These are phyloP conservation scores for Xerocomus minutiporus DNA, from an alignment of 1,284 basidiomycete species.

Conservation along the genomic window DNA sequence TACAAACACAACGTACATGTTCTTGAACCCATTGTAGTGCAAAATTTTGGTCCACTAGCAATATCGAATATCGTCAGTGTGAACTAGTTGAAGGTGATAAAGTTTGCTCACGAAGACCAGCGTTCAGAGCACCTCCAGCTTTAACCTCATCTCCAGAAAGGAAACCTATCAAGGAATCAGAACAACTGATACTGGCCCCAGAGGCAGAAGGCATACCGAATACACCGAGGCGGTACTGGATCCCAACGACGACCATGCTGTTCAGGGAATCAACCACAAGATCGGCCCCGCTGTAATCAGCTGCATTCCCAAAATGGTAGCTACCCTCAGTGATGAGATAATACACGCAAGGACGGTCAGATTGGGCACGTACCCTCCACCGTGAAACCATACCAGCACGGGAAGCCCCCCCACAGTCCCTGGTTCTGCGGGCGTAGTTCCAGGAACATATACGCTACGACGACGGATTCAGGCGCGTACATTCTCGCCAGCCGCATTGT, in stretches of 20 bases:
- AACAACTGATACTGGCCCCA: no score
- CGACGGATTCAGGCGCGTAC: not conserved
- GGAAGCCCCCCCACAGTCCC: slow-evolving; percentile 3
- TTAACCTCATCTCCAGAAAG: slow-evolving; percentile 27
- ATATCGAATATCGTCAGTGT: not conserved
- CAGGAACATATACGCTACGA: slow-evolving; percentile 15
- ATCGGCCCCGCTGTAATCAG: slow-evolving; percentile 11
- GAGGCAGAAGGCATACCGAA: slow-evolving; percentile 31
- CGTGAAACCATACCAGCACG: slow-evolving; percentile 23
- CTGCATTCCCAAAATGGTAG: slow-evolving; percentile 6
- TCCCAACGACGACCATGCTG: slow-evolving; percentile 34
- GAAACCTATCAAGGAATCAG: slow-evolving; percentile 23
- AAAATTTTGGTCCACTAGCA: slow-evolving; percentile 28
- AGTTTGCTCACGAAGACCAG: slow-evolving; percentile 27
- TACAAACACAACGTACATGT: slow-evolving; percentile 14
- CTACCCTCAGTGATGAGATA: not conserved
- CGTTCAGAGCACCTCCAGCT: slow-evolving; percentile 28
- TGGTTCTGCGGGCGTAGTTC: not conserved
- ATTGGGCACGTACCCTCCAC: slow-evolving; percentile 14
- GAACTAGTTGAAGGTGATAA: not conserved
- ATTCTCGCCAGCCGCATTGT: no score
- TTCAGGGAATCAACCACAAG: slow-evolving; percentile 21
- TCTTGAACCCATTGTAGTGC: slow-evolving; percentile 33
- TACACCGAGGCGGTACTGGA: slow-evolving; percentile 41
- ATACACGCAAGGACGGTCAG: no score